A percentile compares a stretch with the other conserved stretches of the same genome.
phyloP scores from a whole-genome alignment of 768 basidiomycete species.

The Boletus subcaerulescens region DNA sequence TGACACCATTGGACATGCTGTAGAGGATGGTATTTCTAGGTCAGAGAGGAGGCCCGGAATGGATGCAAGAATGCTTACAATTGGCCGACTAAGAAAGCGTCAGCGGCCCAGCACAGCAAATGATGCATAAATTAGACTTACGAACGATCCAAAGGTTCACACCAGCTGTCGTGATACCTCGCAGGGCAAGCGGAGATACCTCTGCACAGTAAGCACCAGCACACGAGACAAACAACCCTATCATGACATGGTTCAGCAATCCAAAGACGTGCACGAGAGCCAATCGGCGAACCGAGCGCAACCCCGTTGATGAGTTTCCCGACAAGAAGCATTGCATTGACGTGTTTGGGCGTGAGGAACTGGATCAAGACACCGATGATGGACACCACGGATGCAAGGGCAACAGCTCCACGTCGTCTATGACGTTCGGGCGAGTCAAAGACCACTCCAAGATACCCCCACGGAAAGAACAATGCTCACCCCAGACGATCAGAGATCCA shows the following conservation, averaged over 20 bases:
- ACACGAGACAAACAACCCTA: slow-evolving; percentile 26
- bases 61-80: slow-evolving; percentile 10
- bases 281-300: slow-evolving; percentile 16
- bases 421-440: background rate
- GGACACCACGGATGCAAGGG: slow-evolving; percentile 20
- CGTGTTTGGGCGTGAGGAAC: slow-evolving; percentile 22
- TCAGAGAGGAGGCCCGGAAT: background rate
- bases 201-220: slow-evolving; percentile 27
- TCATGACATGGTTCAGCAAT: background rate
- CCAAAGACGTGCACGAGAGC: no score
- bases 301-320: slow-evolving; percentile 28
- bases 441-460: background rate
- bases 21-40: background rate
- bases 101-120: background rate
- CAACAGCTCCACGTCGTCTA: slow-evolving; percentile 26
- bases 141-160: slow-evolving; percentile 27
- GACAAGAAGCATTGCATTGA: slow-evolving; percentile 23
- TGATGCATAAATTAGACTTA: slow-evolving; percentile 1
- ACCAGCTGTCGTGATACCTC: slow-evolving; percentile 24
- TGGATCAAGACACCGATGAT: slow-evolving; percentile 24
- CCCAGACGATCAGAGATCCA: slow-evolving; percentile 23
- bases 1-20: slow-evolving; percentile 26
- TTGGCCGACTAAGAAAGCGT: slow-evolving; percentile 18
- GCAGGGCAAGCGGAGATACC: slow-evolving; percentile 27
- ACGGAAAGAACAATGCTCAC: background rate